Evolutionary conservation across 148 eudicot species (phyloP), one percentile per base, ranked within the genome.

Genomic region (Camellia granthamiana): DNA sequence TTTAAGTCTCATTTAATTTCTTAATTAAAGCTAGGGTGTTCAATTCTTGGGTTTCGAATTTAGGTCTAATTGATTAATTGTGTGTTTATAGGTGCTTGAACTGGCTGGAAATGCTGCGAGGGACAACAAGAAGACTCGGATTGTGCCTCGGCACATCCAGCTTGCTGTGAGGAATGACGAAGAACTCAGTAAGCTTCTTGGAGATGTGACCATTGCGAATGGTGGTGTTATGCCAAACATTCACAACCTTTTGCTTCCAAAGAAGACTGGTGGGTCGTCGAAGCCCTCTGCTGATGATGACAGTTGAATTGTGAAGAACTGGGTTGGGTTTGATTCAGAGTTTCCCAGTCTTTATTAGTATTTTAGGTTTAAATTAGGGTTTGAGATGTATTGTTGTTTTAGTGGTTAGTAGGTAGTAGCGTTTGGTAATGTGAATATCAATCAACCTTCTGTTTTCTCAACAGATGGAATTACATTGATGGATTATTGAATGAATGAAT

Each of bases 231-330:
- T 70, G 74, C 74, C 52, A 14, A 70, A 70, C 52, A 70, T 70
- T n/a, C 74, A 70, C 74, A 70, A 70, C 74, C 74, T 70, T 47
- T 14, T 70, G 6, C 74, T 70, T 47, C 74, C 56, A 4, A 70
- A 70, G 38, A 70, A 70, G 74, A n/a, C 74, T 0, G 56, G 16
- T 12, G 69, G 69, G 58, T 71, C 75, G 1, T 71, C 74, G 2
- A 73, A 73, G 16, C 75, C 75, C 59, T 71, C 75, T 49, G 76
- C 62, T 30, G 76, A 71, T 71, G 75, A 71, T 14, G 75, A 71
- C 12, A 71, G 44, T 55, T 54, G 13, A 23, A 2, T 3, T 30
- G 38, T 18, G 18, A 2, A 6, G 75, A 12, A 14, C 47, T 19
- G 30, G 7, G 64, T 6, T 21, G 30, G 30, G 30, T 16, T 23